Base-by-base conservation (phyloP, 208 protist genomes). In the Leptomonas seymouri region DNA sequence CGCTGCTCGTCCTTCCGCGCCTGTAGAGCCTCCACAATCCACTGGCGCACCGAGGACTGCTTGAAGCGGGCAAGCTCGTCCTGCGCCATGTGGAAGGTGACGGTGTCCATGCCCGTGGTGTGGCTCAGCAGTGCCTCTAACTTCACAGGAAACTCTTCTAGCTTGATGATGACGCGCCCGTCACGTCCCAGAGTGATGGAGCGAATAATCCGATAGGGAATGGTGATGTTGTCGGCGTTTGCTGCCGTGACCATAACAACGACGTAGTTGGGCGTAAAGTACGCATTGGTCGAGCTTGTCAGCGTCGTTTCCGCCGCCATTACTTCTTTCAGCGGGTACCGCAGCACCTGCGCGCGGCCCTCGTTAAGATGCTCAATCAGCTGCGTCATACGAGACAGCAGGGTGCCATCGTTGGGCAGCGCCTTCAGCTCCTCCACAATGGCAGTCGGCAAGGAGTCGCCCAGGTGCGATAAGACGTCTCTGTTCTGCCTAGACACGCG, bases 141-240 rank as follows among this genome's bases (percentile, higher is more conserved):
- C 71, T 93, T 94, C 21, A 87, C 80, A 5, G 92, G 92, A 61
- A 95, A 93, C 67, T 89, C 83, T 48, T 94, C 83, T 18, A 97
- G 84, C 14, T 85, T 80, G 62, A 97, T 72, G 28, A 89, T 81
- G 48, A 95, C 85, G 56, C 87, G 82, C 0, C 88, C 88, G 57
- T 94, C 86, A 44, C 87, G 89, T 49, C 86, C 85, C 30, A 94
- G 76, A 16, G 84, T 94, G 36, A 95, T 90, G 16, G 85, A 93
- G 51, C 90, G 88, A 50, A 97, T 92, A 42, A 76, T 80, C 50
- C 70, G 71, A 76, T 94, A 97, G 1, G 89, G 85, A 46, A 97
- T 89, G 58, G 93, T 95, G 39, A 95, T 76, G 69, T 97, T 93
- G 70, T 95, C 90, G 1, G 90, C 93, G 56, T 90, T 91, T 61